Evolutionary conservation across 176 grass and related monocot species (phyloP), one percentile per base, ranked within the genome.

Genomic region (Oryza nivara): DNA sequence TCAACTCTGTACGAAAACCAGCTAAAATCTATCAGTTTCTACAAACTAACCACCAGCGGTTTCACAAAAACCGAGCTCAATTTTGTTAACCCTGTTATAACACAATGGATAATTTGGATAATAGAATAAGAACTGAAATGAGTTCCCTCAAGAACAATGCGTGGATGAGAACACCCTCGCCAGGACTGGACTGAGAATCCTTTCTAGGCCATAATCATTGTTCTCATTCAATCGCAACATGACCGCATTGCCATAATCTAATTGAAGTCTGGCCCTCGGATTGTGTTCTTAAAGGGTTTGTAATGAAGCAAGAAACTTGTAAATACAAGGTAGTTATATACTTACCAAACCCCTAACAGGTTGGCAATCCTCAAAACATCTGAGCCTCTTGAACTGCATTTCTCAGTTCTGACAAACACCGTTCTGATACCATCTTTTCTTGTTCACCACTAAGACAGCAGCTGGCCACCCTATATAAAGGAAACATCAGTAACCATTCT

Each of bases 391-490:
- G 86, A 85, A 94, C 84, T 71, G 91, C 93, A 87, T 88, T 98
- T 71, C 86, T 93, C 49, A 96, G 91, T 71, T 98, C 93, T 0
- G 89, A 88, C 84, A 98, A 81, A 93, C 91, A 95, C 88, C 83
- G 86, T 73, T 98, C 96, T 40, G 88, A 78, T 16, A 94, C 89
- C 3, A 91, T 86, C 78, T 93, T 95, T 80, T 98, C 96, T 87
- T 95, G 89, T 84, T 96, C 96, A 8, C 91, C 90, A 5, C 92
- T 98, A 65, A 98, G 86, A 80, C 93, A 98, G 66, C 95, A 95
- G 80, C 92, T 98, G 65, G 87, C 91, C 87, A 98, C 92, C 83
- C 96, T 98, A 79, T 52, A 90, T 77, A 77, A 79, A 46, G 47
- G 38, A 78, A 84, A 81, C 28, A 75, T 80, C 68, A 73, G 54